Conservation (phyloP, 2,329 filamentous ascomycete species). For the Penicillium psychrosexuale region DNA sequence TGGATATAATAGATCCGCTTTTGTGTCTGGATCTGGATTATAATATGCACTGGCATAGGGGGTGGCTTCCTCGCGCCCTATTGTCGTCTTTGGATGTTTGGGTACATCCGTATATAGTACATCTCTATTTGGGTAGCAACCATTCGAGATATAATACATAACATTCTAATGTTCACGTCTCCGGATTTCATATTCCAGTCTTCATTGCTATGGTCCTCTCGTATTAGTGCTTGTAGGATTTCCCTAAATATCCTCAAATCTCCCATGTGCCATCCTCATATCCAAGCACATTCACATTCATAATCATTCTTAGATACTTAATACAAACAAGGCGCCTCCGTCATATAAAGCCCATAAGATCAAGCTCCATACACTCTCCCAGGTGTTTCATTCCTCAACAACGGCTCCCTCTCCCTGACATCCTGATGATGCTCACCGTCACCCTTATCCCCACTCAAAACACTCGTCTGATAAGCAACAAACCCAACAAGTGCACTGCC, state of each 20-base stretch:
- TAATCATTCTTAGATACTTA: background rate
- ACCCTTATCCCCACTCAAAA: conserved; percentile 11
- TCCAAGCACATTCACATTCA: no score
- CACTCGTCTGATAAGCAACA: conserved; percentile 54
- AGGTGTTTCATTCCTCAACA: background rate
- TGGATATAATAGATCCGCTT: background rate
- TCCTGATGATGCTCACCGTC: background rate
- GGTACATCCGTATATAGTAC: background rate
- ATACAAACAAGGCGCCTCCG: background rate
- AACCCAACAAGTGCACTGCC: conserved; percentile 65
- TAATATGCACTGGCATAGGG: background rate
- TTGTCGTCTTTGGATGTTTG: background rate
- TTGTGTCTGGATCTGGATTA: background rate
- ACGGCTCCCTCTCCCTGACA: conserved; percentile 1
- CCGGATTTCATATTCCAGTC: background rate
- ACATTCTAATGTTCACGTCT: background rate
- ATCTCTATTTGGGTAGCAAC: background rate
- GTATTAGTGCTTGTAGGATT: background rate
- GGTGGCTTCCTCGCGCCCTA: background rate
- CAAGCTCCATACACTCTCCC: conserved; percentile 1
- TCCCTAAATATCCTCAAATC: background rate
- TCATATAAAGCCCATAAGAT: background rate
- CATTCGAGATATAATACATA: background rate
- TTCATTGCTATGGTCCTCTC: background rate
- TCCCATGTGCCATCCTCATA: background rate